phyloP scores from a whole-genome alignment of 2,329 filamentous ascomycete genomes.

The Lithohypha guttulata region DNA sequence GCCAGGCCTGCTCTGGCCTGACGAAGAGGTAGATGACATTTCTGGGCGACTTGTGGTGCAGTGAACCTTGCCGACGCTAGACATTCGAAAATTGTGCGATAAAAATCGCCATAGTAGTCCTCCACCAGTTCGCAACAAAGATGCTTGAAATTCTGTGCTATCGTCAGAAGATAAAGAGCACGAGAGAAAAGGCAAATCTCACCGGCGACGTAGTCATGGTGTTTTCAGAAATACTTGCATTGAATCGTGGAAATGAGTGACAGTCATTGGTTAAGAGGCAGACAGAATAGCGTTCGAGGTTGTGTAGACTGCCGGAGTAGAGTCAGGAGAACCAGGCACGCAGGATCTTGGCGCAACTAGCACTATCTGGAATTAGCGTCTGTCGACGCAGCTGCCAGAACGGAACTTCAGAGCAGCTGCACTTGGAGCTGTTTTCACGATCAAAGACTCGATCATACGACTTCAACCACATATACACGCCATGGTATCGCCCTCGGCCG shows the following conservation, averaged over 20 bases:
- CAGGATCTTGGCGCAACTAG: no score
- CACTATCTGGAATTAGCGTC: no score
- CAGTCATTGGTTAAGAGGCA: slow-evolving; percentile 5
- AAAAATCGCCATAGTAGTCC: slow-evolving; percentile 82
- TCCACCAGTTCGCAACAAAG: slow-evolving; percentile 82
- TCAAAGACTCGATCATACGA: no score
- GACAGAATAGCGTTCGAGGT: no score
- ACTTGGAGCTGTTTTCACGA: slow-evolving; percentile 2
- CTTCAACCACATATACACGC: no score
- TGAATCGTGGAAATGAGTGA: no score
- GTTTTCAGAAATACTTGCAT: not conserved
- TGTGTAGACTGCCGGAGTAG: no score
- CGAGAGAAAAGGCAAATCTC: not conserved
- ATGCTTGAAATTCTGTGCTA: not conserved
- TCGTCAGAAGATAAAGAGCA: slow-evolving; percentile 2
- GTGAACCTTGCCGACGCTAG: slow-evolving; percentile 72
- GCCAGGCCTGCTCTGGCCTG: slow-evolving; percentile 73
- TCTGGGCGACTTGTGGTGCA: slow-evolving; percentile 56
- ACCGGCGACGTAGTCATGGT: slow-evolving; percentile 8
- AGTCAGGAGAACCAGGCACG: no score
- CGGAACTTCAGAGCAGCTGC: slow-evolving; percentile 3
- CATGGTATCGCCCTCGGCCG: slow-evolving; percentile 59
- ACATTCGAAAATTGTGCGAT: slow-evolving; percentile 74
- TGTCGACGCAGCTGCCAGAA: slow-evolving; percentile 1
- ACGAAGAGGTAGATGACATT: slow-evolving; percentile 61